Conservation (phyloP, 148 eudicot species). For the Fagopyrum tataricum region DNA sequence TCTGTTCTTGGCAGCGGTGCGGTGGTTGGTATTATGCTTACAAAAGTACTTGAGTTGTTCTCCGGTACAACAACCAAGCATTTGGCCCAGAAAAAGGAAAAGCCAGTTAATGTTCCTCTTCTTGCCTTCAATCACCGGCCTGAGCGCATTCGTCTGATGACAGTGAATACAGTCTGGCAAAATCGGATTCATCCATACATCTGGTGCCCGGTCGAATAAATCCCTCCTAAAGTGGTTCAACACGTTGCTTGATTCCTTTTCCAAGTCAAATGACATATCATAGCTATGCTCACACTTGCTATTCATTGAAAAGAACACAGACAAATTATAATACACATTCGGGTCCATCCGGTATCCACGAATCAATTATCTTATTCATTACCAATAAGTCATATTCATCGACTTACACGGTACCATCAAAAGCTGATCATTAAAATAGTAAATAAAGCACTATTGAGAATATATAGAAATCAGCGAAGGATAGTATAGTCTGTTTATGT, state of each 20-base stretch:
- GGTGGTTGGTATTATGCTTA: slow-evolving; percentile 52
- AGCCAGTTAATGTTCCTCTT: slow-evolving; percentile 57
- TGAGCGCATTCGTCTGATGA: slow-evolving; percentile 27
- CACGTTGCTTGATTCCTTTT: slow-evolving; percentile 38
- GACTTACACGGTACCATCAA: no score
- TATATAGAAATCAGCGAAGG: no score
- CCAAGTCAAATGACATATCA: slow-evolving; percentile 32
- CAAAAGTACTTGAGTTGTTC: slow-evolving; percentile 65
- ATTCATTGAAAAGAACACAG: background rate
- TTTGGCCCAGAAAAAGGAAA: slow-evolving; percentile 55
- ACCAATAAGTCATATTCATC: no score
- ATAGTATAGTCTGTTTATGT: no score
- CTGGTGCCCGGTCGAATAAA: slow-evolving; percentile 44
- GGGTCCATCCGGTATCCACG: no score
- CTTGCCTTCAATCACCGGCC: slow-evolving; percentile 35
- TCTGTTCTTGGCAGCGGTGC: slow-evolving; percentile 68
- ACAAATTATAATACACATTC: no score
- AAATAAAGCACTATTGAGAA: no score
- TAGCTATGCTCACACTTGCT: slow-evolving; percentile 41
- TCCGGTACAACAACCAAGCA: slow-evolving; percentile 52
- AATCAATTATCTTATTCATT: no score
- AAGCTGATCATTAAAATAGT: no score
- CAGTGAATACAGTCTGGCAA: slow-evolving; percentile 40
- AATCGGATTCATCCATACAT: slow-evolving; percentile 24
- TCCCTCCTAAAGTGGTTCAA: slow-evolving; percentile 7